Conservation (phyloP, 768 basidiomycete genomes). For the Pulveroboletus sp. region DNA sequence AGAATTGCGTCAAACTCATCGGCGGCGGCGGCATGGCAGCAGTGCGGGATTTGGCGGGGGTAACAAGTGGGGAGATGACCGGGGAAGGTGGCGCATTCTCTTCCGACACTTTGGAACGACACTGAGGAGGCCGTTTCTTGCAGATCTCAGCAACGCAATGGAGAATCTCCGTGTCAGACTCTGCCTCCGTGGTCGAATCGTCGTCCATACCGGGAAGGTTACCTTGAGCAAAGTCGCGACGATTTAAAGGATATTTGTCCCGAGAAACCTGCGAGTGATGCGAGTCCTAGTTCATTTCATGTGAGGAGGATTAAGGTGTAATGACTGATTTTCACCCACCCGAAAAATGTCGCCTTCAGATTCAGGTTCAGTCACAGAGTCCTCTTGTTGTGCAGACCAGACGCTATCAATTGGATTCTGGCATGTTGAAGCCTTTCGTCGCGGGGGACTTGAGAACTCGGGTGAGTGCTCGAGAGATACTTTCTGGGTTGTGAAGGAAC, state of each 20-base stretch:
- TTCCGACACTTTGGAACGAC: conserved; percentile 2
- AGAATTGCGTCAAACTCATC: background rate
- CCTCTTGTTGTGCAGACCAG: conserved; percentile 13
- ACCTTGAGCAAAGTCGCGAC: background rate
- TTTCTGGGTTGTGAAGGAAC: conserved; percentile 1
- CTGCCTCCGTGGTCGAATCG: conserved; percentile 32
- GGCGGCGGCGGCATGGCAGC: conserved; percentile 2
- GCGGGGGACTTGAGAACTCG: background rate
- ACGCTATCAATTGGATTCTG: conserved; percentile 7
- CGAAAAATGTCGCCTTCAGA: conserved; percentile 21
- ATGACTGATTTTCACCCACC: background rate
- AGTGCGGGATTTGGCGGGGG: conserved; percentile 21
- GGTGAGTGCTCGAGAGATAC: background rate
- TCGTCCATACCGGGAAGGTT: conserved; percentile 9
- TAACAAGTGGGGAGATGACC: conserved; percentile 27
- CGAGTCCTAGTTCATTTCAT: background rate
- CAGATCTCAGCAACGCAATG: conserved; percentile 19
- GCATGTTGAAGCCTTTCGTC: background rate
- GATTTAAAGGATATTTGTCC: background rate
- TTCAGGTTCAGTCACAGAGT: conserved; percentile 31
- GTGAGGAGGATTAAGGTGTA: background rate
- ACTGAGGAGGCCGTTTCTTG: conserved; percentile 2
- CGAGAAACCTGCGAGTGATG: background rate
- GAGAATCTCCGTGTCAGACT: conserved; percentile 30
- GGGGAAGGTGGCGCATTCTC: conserved; percentile 6